A percentile compares a stretch with the other conserved stretches of the same genome.
phyloP scores from a whole-genome alignment of 345 rosid species.

The Populus davidiana region DNA sequence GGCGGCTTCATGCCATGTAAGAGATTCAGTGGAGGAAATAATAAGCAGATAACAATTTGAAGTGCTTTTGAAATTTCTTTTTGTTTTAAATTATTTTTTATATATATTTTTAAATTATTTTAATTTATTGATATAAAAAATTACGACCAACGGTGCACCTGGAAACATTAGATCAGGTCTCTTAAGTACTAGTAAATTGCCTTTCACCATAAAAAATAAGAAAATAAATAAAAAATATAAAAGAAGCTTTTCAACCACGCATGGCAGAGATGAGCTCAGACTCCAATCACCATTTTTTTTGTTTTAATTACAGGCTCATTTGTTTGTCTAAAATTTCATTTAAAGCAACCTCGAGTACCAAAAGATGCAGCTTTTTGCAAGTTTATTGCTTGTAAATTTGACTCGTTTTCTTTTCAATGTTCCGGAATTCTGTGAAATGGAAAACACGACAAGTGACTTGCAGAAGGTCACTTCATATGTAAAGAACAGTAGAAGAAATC shows the following conservation, averaged over 20 bases:
- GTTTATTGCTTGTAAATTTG: background rate
- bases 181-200: too few relatives aligned
- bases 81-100: too few relatives aligned
- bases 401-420: background rate
- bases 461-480: background rate
- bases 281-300: background rate
- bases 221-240: too few relatives aligned
- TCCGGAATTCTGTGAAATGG: background rate
- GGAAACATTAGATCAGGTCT: too few relatives aligned
- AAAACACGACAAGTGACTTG: background rate
- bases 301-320: background rate
- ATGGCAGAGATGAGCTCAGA: background rate
- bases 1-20: too few relatives aligned
- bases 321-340: background rate
- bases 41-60: background rate
- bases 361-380: background rate
- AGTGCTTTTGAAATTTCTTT: too few relatives aligned
- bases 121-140: too few relatives aligned
- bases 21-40: background rate
- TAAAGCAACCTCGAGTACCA: background rate
- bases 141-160: too few relatives aligned
- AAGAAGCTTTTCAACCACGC: too few relatives aligned
- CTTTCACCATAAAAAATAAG: too few relatives aligned
- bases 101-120: too few relatives aligned
- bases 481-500: background rate